Conservation (phyloP, 306 rosid genomes). For the Clitoria ternatea region DNA sequence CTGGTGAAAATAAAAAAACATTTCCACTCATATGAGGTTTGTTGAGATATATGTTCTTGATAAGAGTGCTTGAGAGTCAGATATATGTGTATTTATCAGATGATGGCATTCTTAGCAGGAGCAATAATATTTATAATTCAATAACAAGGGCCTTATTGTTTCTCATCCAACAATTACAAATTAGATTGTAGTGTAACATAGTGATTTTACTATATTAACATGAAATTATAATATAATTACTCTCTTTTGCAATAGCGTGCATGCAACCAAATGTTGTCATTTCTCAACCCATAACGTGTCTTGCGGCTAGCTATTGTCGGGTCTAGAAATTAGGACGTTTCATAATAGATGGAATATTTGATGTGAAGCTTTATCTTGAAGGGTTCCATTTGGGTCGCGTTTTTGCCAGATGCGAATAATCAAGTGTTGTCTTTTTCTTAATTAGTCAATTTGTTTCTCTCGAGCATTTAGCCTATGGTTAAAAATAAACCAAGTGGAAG, state of each 20-base stretch:
- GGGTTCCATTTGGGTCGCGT: neutral
- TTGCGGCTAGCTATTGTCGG: neutral
- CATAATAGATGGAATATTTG: neutral
- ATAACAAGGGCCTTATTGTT: conserved; percentile 26
- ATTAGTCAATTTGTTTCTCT: neutral
- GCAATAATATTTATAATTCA: conserved; percentile 30
- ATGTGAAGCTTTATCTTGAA: neutral
- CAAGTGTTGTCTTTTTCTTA: neutral
- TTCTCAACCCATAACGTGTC: neutral
- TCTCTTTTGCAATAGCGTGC: neutral
- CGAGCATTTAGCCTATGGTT: neutral
- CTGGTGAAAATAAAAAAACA: conserved; percentile 45
- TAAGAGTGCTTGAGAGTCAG: conserved; percentile 40
- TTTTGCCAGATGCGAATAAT: neutral
- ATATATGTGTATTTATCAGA: conserved; percentile 28
- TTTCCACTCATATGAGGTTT: conserved; percentile 31
- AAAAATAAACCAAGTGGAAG: neutral
- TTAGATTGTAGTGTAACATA: neutral
- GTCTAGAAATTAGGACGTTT: neutral
- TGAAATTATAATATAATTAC: neutral
- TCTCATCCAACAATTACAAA: neutral
- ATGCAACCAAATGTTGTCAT: no score
- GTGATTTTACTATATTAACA: neutral
- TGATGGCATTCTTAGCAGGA: conserved; percentile 41
- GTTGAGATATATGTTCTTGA: conserved; percentile 26